phyloP scores from a whole-genome alignment of 805 yeast species.

The Babjeviella inositovora region DNA sequence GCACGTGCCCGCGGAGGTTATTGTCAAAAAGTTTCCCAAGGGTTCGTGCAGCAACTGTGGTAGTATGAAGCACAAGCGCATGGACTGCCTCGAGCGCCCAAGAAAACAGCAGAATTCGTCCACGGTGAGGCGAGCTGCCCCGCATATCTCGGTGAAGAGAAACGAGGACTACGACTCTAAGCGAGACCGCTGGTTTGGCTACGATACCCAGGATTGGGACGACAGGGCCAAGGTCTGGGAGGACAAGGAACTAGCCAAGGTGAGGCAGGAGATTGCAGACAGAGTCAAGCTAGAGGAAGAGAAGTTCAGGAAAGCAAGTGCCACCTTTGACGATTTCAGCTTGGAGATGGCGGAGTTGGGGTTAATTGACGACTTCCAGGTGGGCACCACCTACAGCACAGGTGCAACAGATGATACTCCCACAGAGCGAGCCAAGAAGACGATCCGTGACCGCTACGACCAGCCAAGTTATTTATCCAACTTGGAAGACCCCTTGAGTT shows the following conservation, averaged over 20 bases:
- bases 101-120: constrained; percentile 16
- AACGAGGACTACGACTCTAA: constrained; percentile 47
- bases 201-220: constrained; percentile 46
- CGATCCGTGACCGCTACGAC: constrained; percentile 52
- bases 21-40: constrained; percentile 7
- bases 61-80: constrained; percentile 24
- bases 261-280: constrained; percentile 4
- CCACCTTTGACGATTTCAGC: no score
- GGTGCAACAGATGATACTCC: no score
- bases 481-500: no score
- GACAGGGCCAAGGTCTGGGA: constrained; percentile 30
- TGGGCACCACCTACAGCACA: no score
- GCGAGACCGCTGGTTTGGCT: constrained; percentile 76
- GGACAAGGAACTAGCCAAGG: constrained; percentile 10
- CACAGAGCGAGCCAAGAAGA: constrained; percentile 17
- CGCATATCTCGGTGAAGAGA: constrained; percentile 5
- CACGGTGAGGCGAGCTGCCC: background rate
- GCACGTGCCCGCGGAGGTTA: constrained; percentile 7
- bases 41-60: constrained; percentile 48
- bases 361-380: constrained; percentile 9
- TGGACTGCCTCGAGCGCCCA: constrained; percentile 47
- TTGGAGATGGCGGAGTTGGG: constrained; percentile 23
- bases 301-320: no score
- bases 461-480: constrained; percentile 58
- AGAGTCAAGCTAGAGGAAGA: constrained; percentile 3